phyloP scores from a whole-genome alignment of 495 filamentous ascomycete genomes.

The Penicillium alfredii region DNA sequence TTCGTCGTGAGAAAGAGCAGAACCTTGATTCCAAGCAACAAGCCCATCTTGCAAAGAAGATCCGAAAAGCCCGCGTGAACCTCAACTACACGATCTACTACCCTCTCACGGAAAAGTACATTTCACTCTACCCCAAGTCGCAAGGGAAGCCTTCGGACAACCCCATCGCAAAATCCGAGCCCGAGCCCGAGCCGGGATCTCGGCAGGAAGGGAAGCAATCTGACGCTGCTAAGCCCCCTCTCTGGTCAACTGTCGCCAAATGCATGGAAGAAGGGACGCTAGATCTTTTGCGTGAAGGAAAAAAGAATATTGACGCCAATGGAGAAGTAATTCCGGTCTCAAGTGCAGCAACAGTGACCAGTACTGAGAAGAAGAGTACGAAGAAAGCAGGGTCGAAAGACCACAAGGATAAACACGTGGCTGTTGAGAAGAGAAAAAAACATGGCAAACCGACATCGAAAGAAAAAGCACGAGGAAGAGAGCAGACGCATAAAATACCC shows the following conservation, averaged over 20 bases:
- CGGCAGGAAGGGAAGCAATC: constrained; percentile 14
- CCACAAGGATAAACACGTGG: too few relatives aligned
- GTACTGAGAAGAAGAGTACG: too few relatives aligned
- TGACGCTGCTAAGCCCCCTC: constrained; percentile 39
- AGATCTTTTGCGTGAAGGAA: constrained; percentile 50
- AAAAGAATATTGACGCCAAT: constrained; percentile 27
- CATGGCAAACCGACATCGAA: neutral
- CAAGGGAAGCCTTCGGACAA: constrained; percentile 20
- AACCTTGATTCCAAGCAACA: constrained; percentile 42
- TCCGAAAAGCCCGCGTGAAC: constrained; percentile 72
- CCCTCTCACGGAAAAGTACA: constrained; percentile 73
- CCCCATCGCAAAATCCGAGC: constrained; percentile 11
- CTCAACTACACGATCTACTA: constrained; percentile 81
- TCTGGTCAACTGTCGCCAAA: constrained; percentile 67
- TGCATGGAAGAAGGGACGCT: constrained; percentile 61
- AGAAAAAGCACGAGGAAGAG: constrained; percentile 3
- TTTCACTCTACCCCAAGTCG: constrained; percentile 61
- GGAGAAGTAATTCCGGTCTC: constrained; percentile 16
- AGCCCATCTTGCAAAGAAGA: constrained; percentile 45
- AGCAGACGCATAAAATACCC: neutral
- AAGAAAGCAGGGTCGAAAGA: too few relatives aligned
- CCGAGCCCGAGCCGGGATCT: constrained; percentile 13
- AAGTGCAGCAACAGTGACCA: neutral
- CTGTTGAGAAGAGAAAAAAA: constrained; percentile 10
- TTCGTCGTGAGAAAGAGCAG: constrained; percentile 40